Evolutionary conservation across 805 yeast species (phyloP).

Genomic region (Hanseniaspora valbyensis): DNA sequence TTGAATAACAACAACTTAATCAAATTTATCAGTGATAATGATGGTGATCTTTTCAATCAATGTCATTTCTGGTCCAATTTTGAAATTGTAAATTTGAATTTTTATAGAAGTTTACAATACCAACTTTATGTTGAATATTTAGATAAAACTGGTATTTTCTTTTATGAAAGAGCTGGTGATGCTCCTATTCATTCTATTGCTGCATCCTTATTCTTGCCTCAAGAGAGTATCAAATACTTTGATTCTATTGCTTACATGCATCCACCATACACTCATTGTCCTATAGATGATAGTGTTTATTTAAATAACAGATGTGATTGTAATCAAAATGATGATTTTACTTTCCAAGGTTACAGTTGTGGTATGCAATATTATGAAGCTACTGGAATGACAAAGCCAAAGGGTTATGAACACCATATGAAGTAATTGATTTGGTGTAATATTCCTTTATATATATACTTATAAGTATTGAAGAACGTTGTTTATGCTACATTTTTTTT

Average conservation of each 20-base stretch:
- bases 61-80: conserved; percentile 88
- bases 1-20: conserved; percentile 52
- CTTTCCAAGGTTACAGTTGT: conserved; percentile 62
- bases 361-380: conserved; percentile 48
- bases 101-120: conserved; percentile 66
- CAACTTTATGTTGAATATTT: conserved; percentile 53
- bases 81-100: conserved; percentile 64
- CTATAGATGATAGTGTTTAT: conserved; percentile 53
- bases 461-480: not conserved
- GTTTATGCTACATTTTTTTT: not conserved
- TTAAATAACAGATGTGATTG: conserved; percentile 57
- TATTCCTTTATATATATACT: not conserved
- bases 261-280: conserved; percentile 67
- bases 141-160: conserved; percentile 68
- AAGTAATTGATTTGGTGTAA: not conserved
- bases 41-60: conserved; percentile 60
- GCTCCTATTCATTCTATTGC: conserved; percentile 83
- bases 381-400: conserved; percentile 43
- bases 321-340: conserved; percentile 58
- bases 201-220: conserved; percentile 57
- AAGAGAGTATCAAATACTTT: conserved; percentile 58
- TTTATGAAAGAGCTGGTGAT: conserved; percentile 87
- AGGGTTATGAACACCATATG: conserved; percentile 43
- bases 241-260: conserved; percentile 73
- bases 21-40: conserved; percentile 61